Evolutionary conservation across 352 stramenopile genomes (phyloP), one percentile per base, ranked within the genome.

Genomic region (Phytophthora chlamydospora): DNA sequence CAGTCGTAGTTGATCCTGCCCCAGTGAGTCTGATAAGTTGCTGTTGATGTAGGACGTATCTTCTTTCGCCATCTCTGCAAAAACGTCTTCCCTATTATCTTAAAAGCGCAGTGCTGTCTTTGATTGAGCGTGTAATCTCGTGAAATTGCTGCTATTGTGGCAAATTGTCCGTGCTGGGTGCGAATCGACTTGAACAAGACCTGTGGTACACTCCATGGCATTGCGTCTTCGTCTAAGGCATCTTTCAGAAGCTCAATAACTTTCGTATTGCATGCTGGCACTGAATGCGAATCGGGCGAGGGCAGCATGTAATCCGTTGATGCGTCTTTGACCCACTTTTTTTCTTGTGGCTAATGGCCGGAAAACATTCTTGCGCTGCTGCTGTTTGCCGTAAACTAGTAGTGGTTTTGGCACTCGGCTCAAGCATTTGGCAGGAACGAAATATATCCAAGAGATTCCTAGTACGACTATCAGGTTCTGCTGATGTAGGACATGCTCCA

Each of bases 321-420:
- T 42, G 36, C 13, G 19, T 42, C 36, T 16, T 42, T 42, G 3
- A 42, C 36, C 36, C 36, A 42, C 36, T n/a, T n/a, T 42, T 42
- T 10, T 16, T 42, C 36, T 17, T 42, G 36, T 42, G 36, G 11
- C 36, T 42, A 16, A 42, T 21, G 9, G 13, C 7, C 13, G 10
- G 36, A 4, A 42, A 42, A 16, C 36, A 42, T 42, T 42, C 36
- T 16, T 13, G 36, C 2, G 6, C 17, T 42, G 36, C 36, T 4
- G 36, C 36, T 16, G 36, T 42, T 13, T 42, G 11, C 11, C 19
- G 36, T 16, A 42, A n/a, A n/a, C 1, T 16, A 42, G 17, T 16
- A 4, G 36, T 42, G 13, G 3, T 42, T 42, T 42, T 42, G 14
- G 36, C 36, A 16, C 10, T 42, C 10, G 5, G 10, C 13, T 42